Evolutionary conservation across 768 basidiomycete genomes (phyloP).

Genomic region (Boletus vermiculosoides): DNA sequence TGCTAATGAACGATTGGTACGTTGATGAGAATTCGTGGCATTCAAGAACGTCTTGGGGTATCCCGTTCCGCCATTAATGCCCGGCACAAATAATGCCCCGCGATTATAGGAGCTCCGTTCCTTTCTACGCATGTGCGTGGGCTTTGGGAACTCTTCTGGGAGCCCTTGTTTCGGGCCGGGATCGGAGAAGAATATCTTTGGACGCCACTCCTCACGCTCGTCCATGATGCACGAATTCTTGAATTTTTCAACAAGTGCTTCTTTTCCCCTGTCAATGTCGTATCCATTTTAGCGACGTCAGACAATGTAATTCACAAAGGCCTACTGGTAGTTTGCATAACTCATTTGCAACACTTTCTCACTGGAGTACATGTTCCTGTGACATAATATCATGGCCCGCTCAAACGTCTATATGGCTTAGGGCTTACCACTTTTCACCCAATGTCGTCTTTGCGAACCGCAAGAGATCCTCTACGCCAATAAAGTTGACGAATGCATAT

Average conservation of each 20-base stretch:
- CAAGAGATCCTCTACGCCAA: conserved; percentile 72
- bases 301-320: conserved; percentile 13
- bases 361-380: conserved; percentile 88
- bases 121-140: conserved; percentile 78
- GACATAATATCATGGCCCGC: conserved; percentile 2
- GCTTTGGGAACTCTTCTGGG: conserved; percentile 77
- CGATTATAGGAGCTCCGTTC: conserved; percentile 81
- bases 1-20: conserved; percentile 13
- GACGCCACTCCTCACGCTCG: conserved; percentile 77
- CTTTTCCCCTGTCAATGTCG: conserved; percentile 64
- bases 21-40: conserved; percentile 18
- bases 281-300: conserved; percentile 8
- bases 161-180: conserved; percentile 69
- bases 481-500: conserved; percentile 90
- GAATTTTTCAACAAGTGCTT: conserved; percentile 88
- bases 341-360: conserved; percentile 91
- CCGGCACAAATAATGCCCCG: conserved; percentile 65
- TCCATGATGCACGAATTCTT: conserved; percentile 91
- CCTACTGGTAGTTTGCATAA: conserved; percentile 90
- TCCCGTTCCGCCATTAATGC: conserved; percentile 27
- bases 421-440: conserved; percentile 74
- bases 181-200: conserved; percentile 79
- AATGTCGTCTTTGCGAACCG: conserved; percentile 70
- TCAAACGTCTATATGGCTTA: background rate
- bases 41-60: conserved; percentile 32